phyloP scores from a whole-genome alignment of 2,329 filamentous ascomycete species.

The Epichloe uncinata region DNA sequence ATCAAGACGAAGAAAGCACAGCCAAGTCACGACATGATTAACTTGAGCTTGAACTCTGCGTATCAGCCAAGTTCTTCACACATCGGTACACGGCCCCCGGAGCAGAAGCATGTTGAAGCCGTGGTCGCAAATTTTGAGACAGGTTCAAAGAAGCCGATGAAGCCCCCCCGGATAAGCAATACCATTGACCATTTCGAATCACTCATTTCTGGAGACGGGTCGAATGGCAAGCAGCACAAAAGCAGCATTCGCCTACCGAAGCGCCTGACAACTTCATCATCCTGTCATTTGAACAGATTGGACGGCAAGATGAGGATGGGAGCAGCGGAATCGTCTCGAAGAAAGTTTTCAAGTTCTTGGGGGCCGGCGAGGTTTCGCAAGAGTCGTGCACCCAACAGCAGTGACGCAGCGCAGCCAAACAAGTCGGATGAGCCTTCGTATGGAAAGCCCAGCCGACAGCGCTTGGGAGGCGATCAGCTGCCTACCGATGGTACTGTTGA shows the following conservation, averaged over 20 bases:
- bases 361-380: conserved; percentile 3
- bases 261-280: not conserved
- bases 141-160: not conserved
- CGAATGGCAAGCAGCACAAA: not conserved
- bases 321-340: not conserved
- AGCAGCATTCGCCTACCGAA: not conserved
- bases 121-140: not conserved
- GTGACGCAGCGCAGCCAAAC: not conserved
- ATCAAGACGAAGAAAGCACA: not conserved
- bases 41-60: not conserved
- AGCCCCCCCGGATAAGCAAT: conserved; percentile 1
- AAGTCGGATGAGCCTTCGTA: not conserved
- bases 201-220: conserved; percentile 1
- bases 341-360: conserved; percentile 5
- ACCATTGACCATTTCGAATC: conserved; percentile 6
- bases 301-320: not conserved
- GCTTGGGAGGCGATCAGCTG: not conserved
- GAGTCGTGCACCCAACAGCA: not conserved
- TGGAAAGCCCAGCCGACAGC: not conserved
- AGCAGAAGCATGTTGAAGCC: not conserved
- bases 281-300: not conserved
- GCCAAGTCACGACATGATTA: not conserved
- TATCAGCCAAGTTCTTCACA: not conserved
- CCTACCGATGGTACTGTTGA: not conserved
- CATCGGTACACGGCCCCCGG: not conserved